Conservation (phyloP, 129 eudicot species). For the Apium graveolens region DNA sequence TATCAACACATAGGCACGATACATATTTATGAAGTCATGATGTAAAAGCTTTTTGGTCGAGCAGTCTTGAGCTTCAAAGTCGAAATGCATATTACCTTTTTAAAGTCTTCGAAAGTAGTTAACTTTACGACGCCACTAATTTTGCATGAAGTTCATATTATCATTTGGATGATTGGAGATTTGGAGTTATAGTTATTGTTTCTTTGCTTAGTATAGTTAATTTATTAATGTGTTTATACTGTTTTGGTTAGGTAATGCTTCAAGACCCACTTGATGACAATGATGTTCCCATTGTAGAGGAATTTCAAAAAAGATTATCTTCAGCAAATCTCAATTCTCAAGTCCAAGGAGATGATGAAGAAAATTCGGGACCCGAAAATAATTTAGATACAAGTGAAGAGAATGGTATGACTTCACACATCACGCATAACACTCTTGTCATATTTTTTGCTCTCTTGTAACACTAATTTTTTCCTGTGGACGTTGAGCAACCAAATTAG, state of each 20-base stretch:
- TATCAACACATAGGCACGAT: neutral
- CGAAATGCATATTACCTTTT: neutral
- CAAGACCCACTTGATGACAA: slow-evolving; percentile 77
- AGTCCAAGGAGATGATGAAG: slow-evolving; percentile 73
- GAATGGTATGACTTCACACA: slow-evolving; percentile 27
- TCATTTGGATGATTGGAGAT: neutral
- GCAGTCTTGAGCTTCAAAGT: neutral
- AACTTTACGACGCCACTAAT: neutral
- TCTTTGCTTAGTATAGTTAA: neutral
- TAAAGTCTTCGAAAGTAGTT: neutral
- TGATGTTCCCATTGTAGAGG: slow-evolving; percentile 76
- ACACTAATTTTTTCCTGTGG: neutral
- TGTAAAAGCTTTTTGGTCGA: neutral
- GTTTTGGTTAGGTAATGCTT: slow-evolving; percentile 55
- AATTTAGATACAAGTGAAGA: slow-evolving; percentile 43
- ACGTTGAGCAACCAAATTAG: neutral
- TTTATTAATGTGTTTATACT: neutral
- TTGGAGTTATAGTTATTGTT: neutral
- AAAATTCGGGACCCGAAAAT: slow-evolving; percentile 35
- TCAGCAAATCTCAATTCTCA: slow-evolving; percentile 18
- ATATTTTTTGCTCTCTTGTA: neutral
- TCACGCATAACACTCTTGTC: neutral
- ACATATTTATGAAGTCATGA: neutral
- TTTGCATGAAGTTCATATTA: neutral
- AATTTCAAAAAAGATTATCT: slow-evolving; percentile 74